Base-by-base conservation (phyloP, 2,329 filamentous ascomycete species). In the Thermoascus crustaceus region DNA sequence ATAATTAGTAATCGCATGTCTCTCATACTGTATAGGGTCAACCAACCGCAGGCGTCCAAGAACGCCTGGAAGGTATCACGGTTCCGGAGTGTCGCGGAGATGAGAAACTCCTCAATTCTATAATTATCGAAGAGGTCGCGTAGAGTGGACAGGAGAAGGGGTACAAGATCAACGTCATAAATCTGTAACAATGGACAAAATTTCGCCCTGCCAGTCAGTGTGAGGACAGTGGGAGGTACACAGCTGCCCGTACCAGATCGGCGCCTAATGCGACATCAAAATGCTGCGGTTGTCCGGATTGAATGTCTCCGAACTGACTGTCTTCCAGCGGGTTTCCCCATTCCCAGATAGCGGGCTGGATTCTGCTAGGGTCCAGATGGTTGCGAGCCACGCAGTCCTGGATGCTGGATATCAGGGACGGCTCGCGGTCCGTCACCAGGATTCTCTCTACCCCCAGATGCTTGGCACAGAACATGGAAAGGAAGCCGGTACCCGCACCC, bases 401-500 rank as follows among this genome's bases (percentile, higher is more conserved):
- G 31, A 68, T 60, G 37, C 55, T 55, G 19, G 58, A 53, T 30
- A 67, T 57, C 19, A 68, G 47, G 19, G 54, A 53, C 1, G 48
- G 53, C 22, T 81, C 76, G 6, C 78, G 76, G 52, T 84, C 80
- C 2, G 78, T 82, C 3, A 71, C 67, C 8, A 76, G 66, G 7
- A 81, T 70, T 19, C 66, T 66, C 18, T 54, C 57, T 4, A 73
- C 71, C 30, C 58, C 60, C 1, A 82, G 65, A 48, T 75, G 61
- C 41, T 75, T 77, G 2, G 75, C 73, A 45, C 75, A 78, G 7
- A 82, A 63, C 14, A 83, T 71, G 1, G 76, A 75, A 7, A 83
- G 53, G 43, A 83, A 73, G 0, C 80, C 80, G 4, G 79, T 82
- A 1, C 80, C 79, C 13, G 77, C 76, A 20, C 80, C 80, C 3